Percentiles rank a stretch among this genome's conserved stretches.
phyloP scores from a whole-genome alignment of 352 stramenopile genomes.

The Phytopythium mirpurense region DNA sequence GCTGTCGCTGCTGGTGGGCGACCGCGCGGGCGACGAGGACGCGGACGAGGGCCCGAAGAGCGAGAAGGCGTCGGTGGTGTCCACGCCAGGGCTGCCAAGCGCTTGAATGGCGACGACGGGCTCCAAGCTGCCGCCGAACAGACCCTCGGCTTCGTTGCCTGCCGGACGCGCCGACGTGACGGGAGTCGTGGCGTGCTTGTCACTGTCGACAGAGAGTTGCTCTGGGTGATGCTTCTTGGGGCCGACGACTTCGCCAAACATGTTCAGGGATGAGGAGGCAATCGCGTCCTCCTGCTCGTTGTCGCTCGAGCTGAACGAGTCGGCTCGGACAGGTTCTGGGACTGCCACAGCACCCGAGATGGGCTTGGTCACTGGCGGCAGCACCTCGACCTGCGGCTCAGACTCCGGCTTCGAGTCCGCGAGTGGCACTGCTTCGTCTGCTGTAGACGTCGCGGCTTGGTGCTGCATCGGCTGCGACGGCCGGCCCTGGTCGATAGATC shows the following conservation, averaged over 20 bases:
- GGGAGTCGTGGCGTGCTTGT: too few relatives aligned
- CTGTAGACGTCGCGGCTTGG: background rate
- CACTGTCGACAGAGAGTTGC: too few relatives aligned
- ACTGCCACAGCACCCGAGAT: background rate
- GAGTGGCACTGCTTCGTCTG: background rate
- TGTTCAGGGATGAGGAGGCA: slow-evolving; percentile 5
- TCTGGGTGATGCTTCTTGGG: slow-evolving; percentile 4
- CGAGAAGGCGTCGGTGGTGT: background rate
- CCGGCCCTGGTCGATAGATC: background rate
- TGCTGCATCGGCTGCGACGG: background rate
- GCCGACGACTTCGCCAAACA: slow-evolving; percentile 21
- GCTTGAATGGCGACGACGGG: background rate
- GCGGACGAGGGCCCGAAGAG: background rate
- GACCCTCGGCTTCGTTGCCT: slow-evolving; percentile 20
- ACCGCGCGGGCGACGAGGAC: background rate
- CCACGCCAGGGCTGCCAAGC: background rate
- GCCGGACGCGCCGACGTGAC: too few relatives aligned
- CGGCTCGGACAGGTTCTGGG: background rate
- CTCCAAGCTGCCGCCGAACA: slow-evolving; percentile 36
- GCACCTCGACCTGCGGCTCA: background rate
- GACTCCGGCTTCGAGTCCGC: background rate
- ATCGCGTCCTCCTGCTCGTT: slow-evolving; percentile 11
- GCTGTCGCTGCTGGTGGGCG: background rate
- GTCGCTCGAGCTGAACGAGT: slow-evolving; percentile 10
- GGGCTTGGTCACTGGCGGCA: background rate